Conservation (phyloP, 306 rosid species). For the Trifolium pratense region DNA sequence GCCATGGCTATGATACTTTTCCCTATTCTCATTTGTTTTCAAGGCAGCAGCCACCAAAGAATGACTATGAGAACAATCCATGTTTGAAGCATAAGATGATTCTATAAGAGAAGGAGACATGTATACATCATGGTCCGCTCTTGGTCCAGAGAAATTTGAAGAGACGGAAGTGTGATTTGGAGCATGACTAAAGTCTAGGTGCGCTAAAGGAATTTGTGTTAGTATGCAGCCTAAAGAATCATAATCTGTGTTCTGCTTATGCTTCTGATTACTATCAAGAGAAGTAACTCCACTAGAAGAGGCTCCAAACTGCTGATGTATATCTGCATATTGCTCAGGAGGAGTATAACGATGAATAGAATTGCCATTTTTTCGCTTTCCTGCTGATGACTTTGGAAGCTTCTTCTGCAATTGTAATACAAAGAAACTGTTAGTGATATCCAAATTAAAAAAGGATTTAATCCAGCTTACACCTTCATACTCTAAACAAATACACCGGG, state of each 20-base stretch:
- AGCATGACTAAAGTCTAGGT: conserved; percentile 42
- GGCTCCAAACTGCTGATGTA: conserved; percentile 47
- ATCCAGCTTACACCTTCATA: conserved; percentile 17
- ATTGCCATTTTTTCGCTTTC: conserved; percentile 48
- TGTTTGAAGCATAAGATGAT: conserved; percentile 61
- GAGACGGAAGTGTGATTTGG: conserved; percentile 45
- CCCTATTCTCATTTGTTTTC: conserved; percentile 49
- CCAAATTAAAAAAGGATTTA: conserved; percentile 14
- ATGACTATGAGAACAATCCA: conserved; percentile 58
- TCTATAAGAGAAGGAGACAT: conserved; percentile 59
- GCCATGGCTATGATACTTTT: conserved; percentile 43
- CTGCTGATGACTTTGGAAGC: conserved; percentile 48
- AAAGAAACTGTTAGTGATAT: conserved; percentile 22
- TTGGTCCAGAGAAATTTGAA: conserved; percentile 50
- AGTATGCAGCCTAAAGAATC: conserved; percentile 50
- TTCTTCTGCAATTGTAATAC: conserved; percentile 51
- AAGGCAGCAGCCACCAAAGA: conserved; percentile 50
- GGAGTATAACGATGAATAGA: conserved; percentile 42
- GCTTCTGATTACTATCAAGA: conserved; percentile 48
- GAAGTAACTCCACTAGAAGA: conserved; percentile 51
- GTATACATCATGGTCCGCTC: conserved; percentile 45
- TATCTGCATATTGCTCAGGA: conserved; percentile 44
- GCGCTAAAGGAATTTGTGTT: conserved; percentile 37
- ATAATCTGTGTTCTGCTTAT: conserved; percentile 42
- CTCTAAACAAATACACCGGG: conserved; percentile 20